A percentile compares a stretch with the other conserved stretches of the same genome.
These are phyloP conservation scores for Eutrema heterophyllum DNA, from an alignment of 345 rosid species.

Conservation along the genomic window DNA sequence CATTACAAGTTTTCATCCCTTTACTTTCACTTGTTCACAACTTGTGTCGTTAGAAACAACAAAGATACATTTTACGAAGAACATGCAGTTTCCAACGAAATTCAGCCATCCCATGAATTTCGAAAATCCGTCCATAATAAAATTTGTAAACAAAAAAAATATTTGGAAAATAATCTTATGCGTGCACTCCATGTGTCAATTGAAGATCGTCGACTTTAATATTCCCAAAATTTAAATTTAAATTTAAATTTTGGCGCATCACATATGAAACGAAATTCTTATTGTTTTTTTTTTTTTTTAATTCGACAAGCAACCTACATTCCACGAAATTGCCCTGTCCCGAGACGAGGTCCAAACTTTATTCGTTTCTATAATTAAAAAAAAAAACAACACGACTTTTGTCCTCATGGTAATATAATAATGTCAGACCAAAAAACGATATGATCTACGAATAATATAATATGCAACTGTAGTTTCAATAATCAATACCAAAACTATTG, in stretches of 20 bases:
- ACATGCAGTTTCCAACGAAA: no score
- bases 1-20: no score
- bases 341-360: constrained; percentile 23
- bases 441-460: neutral
- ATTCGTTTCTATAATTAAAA: constrained; percentile 17
- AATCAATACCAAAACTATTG: constrained; percentile 23
- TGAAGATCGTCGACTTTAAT: neutral
- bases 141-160: no score
- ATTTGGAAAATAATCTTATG: neutral
- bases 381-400: constrained; percentile 6
- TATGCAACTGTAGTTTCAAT: constrained; percentile 15
- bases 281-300: no score
- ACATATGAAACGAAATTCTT: constrained; percentile 5
- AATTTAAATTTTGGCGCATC: neutral
- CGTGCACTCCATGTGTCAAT: neutral
- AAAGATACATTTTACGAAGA: no score
- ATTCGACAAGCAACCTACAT: constrained; percentile 26
- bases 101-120: no score
- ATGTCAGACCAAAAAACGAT: constrained; percentile 5
- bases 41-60: no score
- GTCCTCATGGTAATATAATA: constrained; percentile 20
- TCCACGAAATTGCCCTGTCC: constrained; percentile 23
- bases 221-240: neutral
- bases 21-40: no score
- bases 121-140: no score